Base-by-base conservation (phyloP, 306 rosid species). In the Crotalaria pallida region DNA sequence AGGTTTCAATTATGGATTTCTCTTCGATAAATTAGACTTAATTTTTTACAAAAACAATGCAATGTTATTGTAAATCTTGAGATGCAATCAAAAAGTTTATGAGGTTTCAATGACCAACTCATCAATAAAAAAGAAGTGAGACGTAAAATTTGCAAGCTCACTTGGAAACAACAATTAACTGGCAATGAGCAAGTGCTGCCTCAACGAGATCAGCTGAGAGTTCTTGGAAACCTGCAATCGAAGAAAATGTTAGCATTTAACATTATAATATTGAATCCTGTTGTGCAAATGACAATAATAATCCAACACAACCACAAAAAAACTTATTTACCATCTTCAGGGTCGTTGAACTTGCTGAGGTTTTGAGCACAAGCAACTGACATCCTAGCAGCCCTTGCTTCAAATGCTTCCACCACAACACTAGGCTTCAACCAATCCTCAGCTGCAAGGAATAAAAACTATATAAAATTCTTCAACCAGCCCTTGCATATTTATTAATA, bases 131-230 rank as follows among this genome's bases (percentile, higher is more conserved):
- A 58, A 7, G 29, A 33, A 43, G 7, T 10, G 60, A 19, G 3
- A 43, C 5, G 26, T 60, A 64, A 68, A 76, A 73, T n/a, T n/a
- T n/a, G n/a, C n/a, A 81, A 78, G 58, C 89, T 87, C 67, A 88
- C 99, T 88, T 94, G 83, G 97, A 85, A 78, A 94, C 96, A 47
- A 94, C 87, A 49, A 94, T 94, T 48, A 94, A 72, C 55, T 94
- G 95, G 78, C 95, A 87, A 81, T 94, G 97, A 70, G 97, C 97
- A 80, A 70, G 73, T 47, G 97, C 96, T 48, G 92, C 96, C 78
- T 91, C 92, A 36, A 61, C 86, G 45, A 94, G 76, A 84, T 83
- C 84, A 74, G 95, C 86, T 0, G 92, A 71, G 56, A 90, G 91
- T 79, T 91, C 95, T 11, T 71, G 83, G 67, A 94, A 90, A 69